Evolutionary conservation across 2,329 filamentous ascomycete genomes (phyloP).

Genomic region (Beauveria rudraprayagi): DNA sequence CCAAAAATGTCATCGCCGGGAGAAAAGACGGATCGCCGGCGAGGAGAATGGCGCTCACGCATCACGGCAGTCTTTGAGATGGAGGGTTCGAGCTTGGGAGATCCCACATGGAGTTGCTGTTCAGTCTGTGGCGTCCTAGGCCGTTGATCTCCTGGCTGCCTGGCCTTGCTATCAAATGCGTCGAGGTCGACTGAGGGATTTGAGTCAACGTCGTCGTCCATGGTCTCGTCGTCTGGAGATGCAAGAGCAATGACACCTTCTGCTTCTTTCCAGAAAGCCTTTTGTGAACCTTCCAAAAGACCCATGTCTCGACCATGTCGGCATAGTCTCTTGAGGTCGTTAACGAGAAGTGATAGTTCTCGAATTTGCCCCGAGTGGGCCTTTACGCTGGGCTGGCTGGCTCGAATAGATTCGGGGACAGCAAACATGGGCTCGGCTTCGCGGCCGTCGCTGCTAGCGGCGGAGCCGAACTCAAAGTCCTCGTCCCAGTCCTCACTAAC

Average conservation of each 20-base stretch:
- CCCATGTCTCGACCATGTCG: constrained; percentile 61
- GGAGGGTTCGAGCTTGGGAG: constrained; percentile 33
- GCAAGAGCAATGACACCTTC: constrained; percentile 84
- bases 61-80: constrained; percentile 45
- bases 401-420: constrained; percentile 68
- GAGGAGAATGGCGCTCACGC: constrained; percentile 42
- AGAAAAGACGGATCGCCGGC: constrained; percentile 55
- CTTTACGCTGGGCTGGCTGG: constrained; percentile 72
- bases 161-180: constrained; percentile 33
- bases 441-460: constrained; percentile 29
- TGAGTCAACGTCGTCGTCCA: constrained; percentile 29
- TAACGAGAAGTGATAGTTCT: constrained; percentile 73
- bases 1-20: constrained; percentile 61
- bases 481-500: constrained; percentile 85
- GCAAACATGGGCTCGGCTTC: constrained; percentile 26
- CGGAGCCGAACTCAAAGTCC: constrained; percentile 68
- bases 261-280: constrained; percentile 66
- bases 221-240: constrained; percentile 51
- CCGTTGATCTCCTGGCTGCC: constrained; percentile 38
- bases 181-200: constrained; percentile 34
- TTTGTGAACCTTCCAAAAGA: constrained; percentile 52
- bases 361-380: constrained; percentile 78
- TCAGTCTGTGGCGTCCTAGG: constrained; percentile 34
- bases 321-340: constrained; percentile 72
- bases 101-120: constrained; percentile 34